Percentiles rank a stretch among this genome's conserved stretches.
Evolutionary conservation across 2,329 filamentous ascomycete genomes (phyloP).

Genomic region (Colletotrichum sojae): DNA sequence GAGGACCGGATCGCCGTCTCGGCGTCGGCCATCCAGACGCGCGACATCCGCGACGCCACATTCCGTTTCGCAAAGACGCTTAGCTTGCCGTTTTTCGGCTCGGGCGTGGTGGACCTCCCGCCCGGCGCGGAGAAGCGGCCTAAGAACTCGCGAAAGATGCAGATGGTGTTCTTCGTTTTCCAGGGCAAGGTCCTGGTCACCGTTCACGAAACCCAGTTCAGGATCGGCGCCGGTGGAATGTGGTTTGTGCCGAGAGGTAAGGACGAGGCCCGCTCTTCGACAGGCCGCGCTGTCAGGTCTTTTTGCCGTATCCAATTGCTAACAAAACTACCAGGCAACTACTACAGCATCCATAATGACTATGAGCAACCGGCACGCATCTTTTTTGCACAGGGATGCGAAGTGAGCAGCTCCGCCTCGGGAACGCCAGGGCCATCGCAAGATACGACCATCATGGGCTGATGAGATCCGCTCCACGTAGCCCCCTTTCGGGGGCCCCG

Average conservation of each 20-base stretch:
- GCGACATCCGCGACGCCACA: slow-evolving; percentile 73
- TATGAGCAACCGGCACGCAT: slow-evolving; percentile 80
- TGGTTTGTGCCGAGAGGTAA: slow-evolving; percentile 96
- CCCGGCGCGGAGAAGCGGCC: slow-evolving; percentile 86
- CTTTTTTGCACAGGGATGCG: slow-evolving; percentile 94
- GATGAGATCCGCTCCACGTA: slow-evolving; percentile 3
- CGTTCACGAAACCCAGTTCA: slow-evolving; percentile 82
- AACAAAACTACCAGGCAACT: slow-evolving; percentile 76
- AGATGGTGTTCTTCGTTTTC: slow-evolving; percentile 96
- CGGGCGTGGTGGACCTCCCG: slow-evolving; percentile 90
- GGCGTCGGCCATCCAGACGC: slow-evolving; percentile 68
- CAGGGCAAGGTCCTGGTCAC: slow-evolving; percentile 85
- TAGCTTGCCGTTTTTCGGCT: slow-evolving; percentile 87
- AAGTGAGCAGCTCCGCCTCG: slow-evolving; percentile 50
- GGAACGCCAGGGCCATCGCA: slow-evolving; percentile 20
- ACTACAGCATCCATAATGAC: slow-evolving; percentile 91
- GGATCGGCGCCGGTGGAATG: slow-evolving; percentile 88
- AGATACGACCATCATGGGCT: slow-evolving; percentile 37
- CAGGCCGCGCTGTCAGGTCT: background rate
- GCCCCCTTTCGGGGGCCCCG: background rate
- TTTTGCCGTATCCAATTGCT: slow-evolving; percentile 22
- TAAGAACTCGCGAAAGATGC: slow-evolving; percentile 96
- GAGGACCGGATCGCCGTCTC: slow-evolving; percentile 71
- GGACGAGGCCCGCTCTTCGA: slow-evolving; percentile 46
- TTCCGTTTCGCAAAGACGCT: slow-evolving; percentile 94